Evolutionary conservation across 306 rosid species (phyloP).

Genomic region (Castanopsis chinensis): DNA sequence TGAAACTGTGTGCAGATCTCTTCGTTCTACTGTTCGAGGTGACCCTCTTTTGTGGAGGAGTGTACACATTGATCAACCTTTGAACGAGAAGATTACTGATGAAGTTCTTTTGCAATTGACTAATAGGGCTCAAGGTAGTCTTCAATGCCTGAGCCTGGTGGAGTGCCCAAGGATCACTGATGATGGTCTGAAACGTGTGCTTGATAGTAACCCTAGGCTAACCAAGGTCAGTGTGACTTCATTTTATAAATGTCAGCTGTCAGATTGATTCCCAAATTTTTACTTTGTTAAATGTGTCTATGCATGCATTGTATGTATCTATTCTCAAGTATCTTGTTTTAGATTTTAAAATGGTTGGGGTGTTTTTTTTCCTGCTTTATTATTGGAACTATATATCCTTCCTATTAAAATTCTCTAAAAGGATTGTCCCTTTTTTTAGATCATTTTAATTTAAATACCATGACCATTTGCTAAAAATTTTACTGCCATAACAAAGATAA

Average conservation of each 20-base stretch:
- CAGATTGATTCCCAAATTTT: neutral
- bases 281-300: neutral
- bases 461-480: neutral
- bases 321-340: too few relatives aligned
- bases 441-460: neutral
- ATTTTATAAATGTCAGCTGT: neutral
- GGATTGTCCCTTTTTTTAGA: neutral
- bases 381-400: neutral
- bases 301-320: neutral
- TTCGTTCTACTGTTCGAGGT: constrained; percentile 46
- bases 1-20: constrained; percentile 64
- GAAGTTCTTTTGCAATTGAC: constrained; percentile 69
- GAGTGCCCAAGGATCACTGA: constrained; percentile 86
- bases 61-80: constrained; percentile 68
- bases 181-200: constrained; percentile 73
- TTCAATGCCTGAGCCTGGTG: constrained; percentile 75
- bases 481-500: too few relatives aligned
- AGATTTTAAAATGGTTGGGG: neutral
- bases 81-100: constrained; percentile 84
- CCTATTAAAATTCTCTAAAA: neutral
- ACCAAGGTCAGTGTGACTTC: constrained; percentile 53
- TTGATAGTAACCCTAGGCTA: constrained; percentile 69
- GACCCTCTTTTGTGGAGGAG: constrained; percentile 80
- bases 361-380: neutral
- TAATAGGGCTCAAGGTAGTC: constrained; percentile 65